Evolutionary conservation across 2,329 filamentous ascomycete genomes (phyloP), one percentile per base, ranked within the genome.

Genomic region (Alternaria longipes): DNA sequence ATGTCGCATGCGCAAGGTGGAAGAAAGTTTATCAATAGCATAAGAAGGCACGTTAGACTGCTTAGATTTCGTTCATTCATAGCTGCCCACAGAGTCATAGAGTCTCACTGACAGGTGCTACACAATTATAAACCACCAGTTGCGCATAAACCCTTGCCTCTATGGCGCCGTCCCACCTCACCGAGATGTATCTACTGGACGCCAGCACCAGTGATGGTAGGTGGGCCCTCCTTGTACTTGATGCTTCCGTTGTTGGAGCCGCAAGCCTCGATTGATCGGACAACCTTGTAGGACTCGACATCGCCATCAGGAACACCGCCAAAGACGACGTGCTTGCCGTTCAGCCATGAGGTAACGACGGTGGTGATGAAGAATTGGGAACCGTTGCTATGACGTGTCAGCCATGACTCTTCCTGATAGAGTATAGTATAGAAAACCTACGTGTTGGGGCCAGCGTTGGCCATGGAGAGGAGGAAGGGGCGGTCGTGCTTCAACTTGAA

Each of bases 361-460:
- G 88, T 90, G 79, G 89, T 91, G 81, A 90, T 84, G 84, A 90
- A 90, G 84, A 91, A 91, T 80, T 90, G 89, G 62, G 88, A 90
- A 77, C 89, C 89, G 81, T 90, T 91, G 81, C 86, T 86, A 70
- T 57, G 46, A n/a, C 11, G 44, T 45, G 64, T 74, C 58, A 72
- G 66, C 63, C 22, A 9, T 26, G 45, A 41, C 32, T 47, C 3
- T 11, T 20, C 5, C 44, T 26, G 12, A 38, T 16, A 14, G 8
- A 44, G 5, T 16, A 12, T 45, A 44, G 5, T 16, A 12, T 42
- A 14, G 9, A 18, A 41, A 46, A 79, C 85, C 78, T 83, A 88
- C 86, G 94, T 98, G 90, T 98, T 97, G 78, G 91, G 91, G 73
- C 93, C 93, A 74, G 93, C 91, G 83, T 97, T 97, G 81, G 93